phyloP scores from a whole-genome alignment of 371 early-diverging fungal genomes.

The Parasitella parasitica region DNA sequence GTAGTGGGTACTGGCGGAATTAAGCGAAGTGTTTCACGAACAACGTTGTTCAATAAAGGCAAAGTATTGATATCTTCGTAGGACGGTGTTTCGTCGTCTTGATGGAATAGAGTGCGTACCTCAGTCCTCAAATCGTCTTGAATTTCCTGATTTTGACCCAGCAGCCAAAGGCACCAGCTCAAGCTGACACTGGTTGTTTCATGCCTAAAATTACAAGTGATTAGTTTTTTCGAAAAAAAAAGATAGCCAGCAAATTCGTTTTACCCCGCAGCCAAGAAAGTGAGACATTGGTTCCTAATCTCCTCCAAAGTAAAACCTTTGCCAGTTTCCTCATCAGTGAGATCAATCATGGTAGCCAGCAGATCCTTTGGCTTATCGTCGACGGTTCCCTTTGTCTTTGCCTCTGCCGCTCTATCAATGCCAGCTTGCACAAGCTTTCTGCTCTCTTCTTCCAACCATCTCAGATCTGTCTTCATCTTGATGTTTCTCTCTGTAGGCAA shows the following conservation, averaged over 20 bases:
- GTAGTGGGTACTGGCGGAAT: conserved; percentile 55
- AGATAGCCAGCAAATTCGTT: background rate
- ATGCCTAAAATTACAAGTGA: conserved; percentile 21
- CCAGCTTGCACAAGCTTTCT: conserved; percentile 41
- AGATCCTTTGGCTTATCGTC: conserved; percentile 28
- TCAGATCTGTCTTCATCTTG: conserved; percentile 19
- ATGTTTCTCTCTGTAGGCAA: conserved; percentile 42
- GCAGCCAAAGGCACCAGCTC: conserved; percentile 57
- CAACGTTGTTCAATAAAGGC: conserved; percentile 49
- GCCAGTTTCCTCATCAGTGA: conserved; percentile 37
- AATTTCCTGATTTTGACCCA: conserved; percentile 44
- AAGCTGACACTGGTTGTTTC: conserved; percentile 57
- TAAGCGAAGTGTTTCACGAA: conserved; percentile 53
- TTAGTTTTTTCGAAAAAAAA: background rate
- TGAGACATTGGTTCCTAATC: conserved; percentile 34
- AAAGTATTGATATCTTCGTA: conserved; percentile 50
- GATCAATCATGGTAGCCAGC: conserved; percentile 32
- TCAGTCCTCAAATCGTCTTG: conserved; percentile 50
- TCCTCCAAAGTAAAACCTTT: conserved; percentile 30
- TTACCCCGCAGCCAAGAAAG: conserved; percentile 49
- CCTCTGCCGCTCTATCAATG: conserved; percentile 22
- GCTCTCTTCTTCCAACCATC: conserved; percentile 42
- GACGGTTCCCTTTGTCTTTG: conserved; percentile 3
- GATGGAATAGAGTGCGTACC: conserved; percentile 21
- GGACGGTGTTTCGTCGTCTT: conserved; percentile 25